Base-by-base conservation (phyloP, 306 rosid species). In the Pterocarpus santalinus region DNA sequence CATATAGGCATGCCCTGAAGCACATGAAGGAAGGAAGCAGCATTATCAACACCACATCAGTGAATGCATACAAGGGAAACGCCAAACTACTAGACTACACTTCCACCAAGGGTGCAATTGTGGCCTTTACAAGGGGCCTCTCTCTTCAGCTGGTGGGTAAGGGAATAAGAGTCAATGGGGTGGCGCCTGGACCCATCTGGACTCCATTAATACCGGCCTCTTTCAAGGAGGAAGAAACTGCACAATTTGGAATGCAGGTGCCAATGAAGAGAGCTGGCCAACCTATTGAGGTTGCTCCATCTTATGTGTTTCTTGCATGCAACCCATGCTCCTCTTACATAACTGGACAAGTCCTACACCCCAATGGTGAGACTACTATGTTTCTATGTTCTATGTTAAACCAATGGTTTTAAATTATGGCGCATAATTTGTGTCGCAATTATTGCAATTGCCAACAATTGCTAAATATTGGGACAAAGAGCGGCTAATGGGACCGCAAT, bases 171-270 rank as follows among this genome's bases (percentile, higher is more conserved):
- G 98, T 94, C 1, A 92, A 94, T 30, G 98, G 92, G 1, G 94
- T 92, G 0, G 97, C 97, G 0, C 97, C 97, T 1, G 97, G 98
- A 46, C 97, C 97, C 3, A 90, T 90, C 32, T 92, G 94, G 94
- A 92, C 98, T 0, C 98, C 97, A 8, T 75, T 92, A 22, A 92
- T 84, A 47, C 92, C 94, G 0, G 80, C 97, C 2, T 86, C 97
- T 7, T 80, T 88, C 34, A 73, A 70, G 44, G 89, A 85, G 75
- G 90, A 87, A 16, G 91, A 92, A 58, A 74, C 85, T 14, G 73
- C 70, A 1, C 58, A 83, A 8, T 92, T 91, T 46, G 92, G 97
- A 3, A 64, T 53, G 1, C 55, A 90, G 47, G 97, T 87, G 33
- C 94, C 92, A 1, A 92, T 94, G 97, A 85, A 87, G 35, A 88